phyloP scores from a whole-genome alignment of 768 basidiomycete species.

The Xerocomellus amylosporus region DNA sequence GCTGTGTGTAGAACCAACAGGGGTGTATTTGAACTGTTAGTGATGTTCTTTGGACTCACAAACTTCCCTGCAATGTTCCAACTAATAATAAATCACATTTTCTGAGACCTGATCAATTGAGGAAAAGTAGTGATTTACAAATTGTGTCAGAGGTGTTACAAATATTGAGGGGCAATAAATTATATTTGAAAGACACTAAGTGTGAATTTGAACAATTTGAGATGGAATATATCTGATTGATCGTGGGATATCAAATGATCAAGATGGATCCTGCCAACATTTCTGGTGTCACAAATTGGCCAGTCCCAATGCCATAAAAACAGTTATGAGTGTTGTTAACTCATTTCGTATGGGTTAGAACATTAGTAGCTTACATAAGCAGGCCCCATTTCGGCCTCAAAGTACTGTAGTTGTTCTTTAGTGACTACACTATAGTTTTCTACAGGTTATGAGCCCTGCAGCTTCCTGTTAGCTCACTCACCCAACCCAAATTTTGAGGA shows the following conservation, averaged over 20 bases:
- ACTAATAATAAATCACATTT: conserved; percentile 23
- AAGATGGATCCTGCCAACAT: not conserved
- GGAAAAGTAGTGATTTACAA: conserved; percentile 32
- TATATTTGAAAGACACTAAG: not conserved
- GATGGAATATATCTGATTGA: not conserved
- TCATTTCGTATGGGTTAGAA: too few relatives aligned
- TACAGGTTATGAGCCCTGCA: too few relatives aligned
- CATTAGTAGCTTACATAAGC: too few relatives aligned
- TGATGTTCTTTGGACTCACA: conserved; percentile 4
- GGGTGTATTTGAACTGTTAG: not conserved
- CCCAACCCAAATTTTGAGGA: too few relatives aligned
- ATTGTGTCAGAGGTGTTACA: not conserved
- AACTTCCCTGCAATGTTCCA: conserved; percentile 24
- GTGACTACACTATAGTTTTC: too few relatives aligned
- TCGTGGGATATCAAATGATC: not conserved
- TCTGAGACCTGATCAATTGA: conserved; percentile 8
- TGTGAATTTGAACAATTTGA: not conserved
- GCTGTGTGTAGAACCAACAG: conserved; percentile 25
- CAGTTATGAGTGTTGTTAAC: too few relatives aligned
- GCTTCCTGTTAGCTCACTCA: too few relatives aligned
- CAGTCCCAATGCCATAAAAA: fast-evolving
- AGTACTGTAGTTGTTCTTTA: too few relatives aligned
- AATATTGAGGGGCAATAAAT: not conserved
- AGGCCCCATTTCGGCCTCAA: too few relatives aligned
- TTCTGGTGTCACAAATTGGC: not conserved